phyloP scores from a whole-genome alignment of 495 filamentous ascomycete species.

The Trichoderma gamsii region DNA sequence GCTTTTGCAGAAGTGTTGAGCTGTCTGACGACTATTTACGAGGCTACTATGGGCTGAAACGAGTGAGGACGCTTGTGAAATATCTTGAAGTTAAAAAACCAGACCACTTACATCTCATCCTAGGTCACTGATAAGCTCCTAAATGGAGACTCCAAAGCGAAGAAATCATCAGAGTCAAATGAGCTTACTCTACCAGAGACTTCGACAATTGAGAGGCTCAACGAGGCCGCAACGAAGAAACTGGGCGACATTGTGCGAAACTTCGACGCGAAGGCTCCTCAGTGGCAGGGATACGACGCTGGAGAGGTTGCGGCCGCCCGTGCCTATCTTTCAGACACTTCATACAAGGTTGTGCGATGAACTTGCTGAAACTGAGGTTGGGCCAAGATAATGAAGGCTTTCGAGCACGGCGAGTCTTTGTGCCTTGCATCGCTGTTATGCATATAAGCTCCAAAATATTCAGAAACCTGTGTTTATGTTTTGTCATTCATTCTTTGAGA shows the following conservation, averaged over 20 bases:
- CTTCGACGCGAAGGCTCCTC: slow-evolving; percentile 51
- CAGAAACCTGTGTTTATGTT: no score
- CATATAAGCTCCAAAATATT: no score
- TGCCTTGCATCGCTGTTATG: no score
- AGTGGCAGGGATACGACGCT: slow-evolving; percentile 66
- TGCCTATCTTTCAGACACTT: slow-evolving; percentile 54
- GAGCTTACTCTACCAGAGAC: slow-evolving; percentile 41
- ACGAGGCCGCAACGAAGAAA: slow-evolving; percentile 64
- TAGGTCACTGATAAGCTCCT: slow-evolving; percentile 39
- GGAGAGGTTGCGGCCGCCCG: slow-evolving; percentile 73
- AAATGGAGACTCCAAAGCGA: slow-evolving; percentile 26
- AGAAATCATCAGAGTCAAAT: slow-evolving; percentile 32
- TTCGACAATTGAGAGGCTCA: slow-evolving; percentile 57
- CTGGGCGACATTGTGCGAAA: slow-evolving; percentile 69
- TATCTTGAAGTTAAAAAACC: slow-evolving; percentile 1
- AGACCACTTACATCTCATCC: slow-evolving; percentile 1
- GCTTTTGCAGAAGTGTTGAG: slow-evolving; percentile 86
- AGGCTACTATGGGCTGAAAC: slow-evolving; percentile 82
- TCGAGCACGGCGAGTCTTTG: no score
- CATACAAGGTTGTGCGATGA: slow-evolving; percentile 30
- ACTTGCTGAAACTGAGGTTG: neutral
- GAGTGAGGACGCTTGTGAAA: slow-evolving; percentile 48
- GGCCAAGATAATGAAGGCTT: no score
- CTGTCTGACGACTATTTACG: slow-evolving; percentile 88
- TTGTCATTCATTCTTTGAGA: no score